phyloP scores from a whole-genome alignment of 768 basidiomycete genomes.

The Hortiboletus campestris region DNA sequence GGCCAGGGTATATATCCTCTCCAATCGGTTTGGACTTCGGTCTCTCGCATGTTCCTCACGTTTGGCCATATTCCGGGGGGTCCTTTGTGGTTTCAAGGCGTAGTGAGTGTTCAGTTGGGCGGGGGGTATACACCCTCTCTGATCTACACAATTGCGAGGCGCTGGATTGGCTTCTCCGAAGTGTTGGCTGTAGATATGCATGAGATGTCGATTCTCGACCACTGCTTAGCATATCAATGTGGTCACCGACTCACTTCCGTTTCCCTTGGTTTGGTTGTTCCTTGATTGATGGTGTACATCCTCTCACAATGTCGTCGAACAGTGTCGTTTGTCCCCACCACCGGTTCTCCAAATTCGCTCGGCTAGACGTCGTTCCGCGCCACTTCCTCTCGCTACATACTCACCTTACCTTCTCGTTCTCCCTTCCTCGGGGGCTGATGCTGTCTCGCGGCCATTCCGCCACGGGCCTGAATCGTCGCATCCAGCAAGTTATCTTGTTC shows the following conservation, averaged over 20 bases:
- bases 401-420: slow-evolving; percentile 38
- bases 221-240: not conserved
- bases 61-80: slow-evolving; percentile 6
- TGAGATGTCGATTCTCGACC: not conserved
- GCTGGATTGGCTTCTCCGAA: slow-evolving; percentile 22
- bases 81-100: slow-evolving; percentile 22
- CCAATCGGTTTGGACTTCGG: slow-evolving; percentile 32
- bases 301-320: slow-evolving; percentile 12
- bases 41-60: slow-evolving; percentile 18
- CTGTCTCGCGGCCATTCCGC: not conserved
- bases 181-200: slow-evolving; percentile 9
- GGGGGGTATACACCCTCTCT: slow-evolving; percentile 24
- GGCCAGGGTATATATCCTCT: slow-evolving; percentile 35
- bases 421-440: slow-evolving; percentile 14
- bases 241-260: slow-evolving; percentile 18
- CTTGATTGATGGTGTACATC: slow-evolving; percentile 10
- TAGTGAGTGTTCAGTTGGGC: slow-evolving; percentile 16
- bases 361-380: slow-evolving; percentile 34
- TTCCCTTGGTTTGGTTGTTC: slow-evolving; percentile 17
- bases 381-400: slow-evolving; percentile 56
- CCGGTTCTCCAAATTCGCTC: slow-evolving; percentile 25
- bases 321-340: slow-evolving; percentile 11
- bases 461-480: slow-evolving; percentile 13
- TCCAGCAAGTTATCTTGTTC: slow-evolving; percentile 26
- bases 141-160: slow-evolving; percentile 25